Conservation (phyloP, 2,329 filamentous ascomycete genomes). For the Thelonectria olida region DNA sequence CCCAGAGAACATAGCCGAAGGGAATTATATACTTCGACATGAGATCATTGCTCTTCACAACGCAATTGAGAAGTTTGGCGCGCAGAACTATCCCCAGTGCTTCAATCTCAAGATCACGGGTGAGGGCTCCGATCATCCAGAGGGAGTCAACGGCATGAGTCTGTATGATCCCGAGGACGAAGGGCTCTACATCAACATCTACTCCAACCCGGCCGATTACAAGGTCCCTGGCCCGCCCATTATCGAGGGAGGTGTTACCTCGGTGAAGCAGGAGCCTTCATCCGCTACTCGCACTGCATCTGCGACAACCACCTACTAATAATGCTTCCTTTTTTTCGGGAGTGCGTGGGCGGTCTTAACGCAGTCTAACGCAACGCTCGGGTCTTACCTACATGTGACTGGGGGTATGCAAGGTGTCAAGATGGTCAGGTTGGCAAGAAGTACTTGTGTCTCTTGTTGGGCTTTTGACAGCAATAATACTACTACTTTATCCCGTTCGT, state of each 20-base stretch:
- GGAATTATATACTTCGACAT: conserved; percentile 65
- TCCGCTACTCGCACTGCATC: conserved; percentile 36
- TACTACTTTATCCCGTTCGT: no score
- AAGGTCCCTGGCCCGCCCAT: conserved; percentile 45
- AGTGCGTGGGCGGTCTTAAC: background rate
- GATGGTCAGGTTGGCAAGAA: no score
- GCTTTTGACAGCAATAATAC: background rate
- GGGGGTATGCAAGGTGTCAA: background rate
- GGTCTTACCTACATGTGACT: background rate
- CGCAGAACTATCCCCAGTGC: conserved; percentile 64
- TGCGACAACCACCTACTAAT: conserved; percentile 31
- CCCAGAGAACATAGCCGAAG: conserved; percentile 55
- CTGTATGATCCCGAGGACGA: conserved; percentile 49
- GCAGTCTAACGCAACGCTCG: background rate
- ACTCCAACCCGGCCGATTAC: conserved; percentile 40
- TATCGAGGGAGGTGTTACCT: conserved; percentile 37
- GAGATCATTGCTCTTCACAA: conserved; percentile 65
- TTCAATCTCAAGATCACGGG: conserved; percentile 59
- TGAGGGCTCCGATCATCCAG: conserved; percentile 45
- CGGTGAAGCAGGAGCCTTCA: conserved; percentile 38
- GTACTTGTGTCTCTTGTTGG: background rate
- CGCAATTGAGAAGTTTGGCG: conserved; percentile 51
- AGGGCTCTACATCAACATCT: conserved; percentile 49
- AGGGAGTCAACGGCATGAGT: conserved; percentile 46
- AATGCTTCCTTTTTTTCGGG: background rate